These are phyloP conservation scores for Suhomyces choctaworum DNA, from an alignment of 1,139 yeast genomes.

Conservation along the genomic window DNA sequence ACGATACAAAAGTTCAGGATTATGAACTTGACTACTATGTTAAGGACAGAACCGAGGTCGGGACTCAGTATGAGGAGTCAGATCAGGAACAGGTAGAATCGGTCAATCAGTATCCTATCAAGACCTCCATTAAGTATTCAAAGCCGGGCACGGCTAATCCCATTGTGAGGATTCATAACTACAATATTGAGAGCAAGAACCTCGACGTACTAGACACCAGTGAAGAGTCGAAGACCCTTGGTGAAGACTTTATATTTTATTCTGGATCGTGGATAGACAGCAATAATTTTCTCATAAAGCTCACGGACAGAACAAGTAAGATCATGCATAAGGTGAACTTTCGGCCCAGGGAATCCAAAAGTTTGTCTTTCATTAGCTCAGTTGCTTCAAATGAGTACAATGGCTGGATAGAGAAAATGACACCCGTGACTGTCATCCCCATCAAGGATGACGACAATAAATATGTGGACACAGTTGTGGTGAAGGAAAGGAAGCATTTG, in stretches of 20 bases:
- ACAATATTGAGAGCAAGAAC: constrained; percentile 33
- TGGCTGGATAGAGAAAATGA: constrained; percentile 57
- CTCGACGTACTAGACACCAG: constrained; percentile 19
- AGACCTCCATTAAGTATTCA: constrained; percentile 67
- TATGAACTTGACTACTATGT: constrained; percentile 67
- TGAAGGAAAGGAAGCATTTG: constrained; percentile 64
- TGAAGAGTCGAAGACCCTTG: constrained; percentile 27
- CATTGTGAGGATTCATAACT: constrained; percentile 46
- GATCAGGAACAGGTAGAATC: constrained; percentile 18
- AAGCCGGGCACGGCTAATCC: constrained; percentile 87
- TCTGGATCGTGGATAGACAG: constrained; percentile 70
- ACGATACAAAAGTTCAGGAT: constrained; percentile 70
- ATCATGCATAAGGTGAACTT: constrained; percentile 56
- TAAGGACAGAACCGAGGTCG: constrained; percentile 36
- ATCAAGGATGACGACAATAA: constrained; percentile 42
- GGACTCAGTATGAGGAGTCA: constrained; percentile 25
- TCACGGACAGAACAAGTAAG: constrained; percentile 72
- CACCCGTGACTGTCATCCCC: constrained; percentile 33
- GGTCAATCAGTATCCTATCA: constrained; percentile 57
- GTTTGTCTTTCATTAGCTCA: constrained; percentile 18
- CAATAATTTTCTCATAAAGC: constrained; percentile 56
- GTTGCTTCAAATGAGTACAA: constrained; percentile 47
- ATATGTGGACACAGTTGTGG: constrained; percentile 74
- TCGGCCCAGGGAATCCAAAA: constrained; percentile 33
- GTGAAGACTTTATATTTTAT: constrained; percentile 60